A percentile compares a stretch with the other conserved stretches of the same genome.
phyloP scores from a whole-genome alignment of 2,329 filamentous ascomycete genomes.

The Penicillium sclerotiorum region DNA sequence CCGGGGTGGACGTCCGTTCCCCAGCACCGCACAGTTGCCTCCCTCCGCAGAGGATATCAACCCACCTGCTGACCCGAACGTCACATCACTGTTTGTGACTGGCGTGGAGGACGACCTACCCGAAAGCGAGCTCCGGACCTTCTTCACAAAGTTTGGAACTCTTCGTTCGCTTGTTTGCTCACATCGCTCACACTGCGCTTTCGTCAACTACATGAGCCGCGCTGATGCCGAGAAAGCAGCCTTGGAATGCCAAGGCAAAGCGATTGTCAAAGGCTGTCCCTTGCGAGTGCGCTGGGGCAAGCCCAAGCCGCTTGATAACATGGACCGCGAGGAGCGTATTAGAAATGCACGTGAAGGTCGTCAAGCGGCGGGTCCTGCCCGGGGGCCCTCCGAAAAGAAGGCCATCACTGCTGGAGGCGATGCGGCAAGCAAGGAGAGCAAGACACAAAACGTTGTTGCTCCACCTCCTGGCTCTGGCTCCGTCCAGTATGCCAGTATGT shows the following conservation, averaged over 20 bases:
- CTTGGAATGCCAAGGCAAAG: slow-evolving; percentile 79
- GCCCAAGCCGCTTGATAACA: slow-evolving; percentile 86
- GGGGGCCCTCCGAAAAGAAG: slow-evolving; percentile 40
- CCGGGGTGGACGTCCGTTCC: slow-evolving; percentile 62
- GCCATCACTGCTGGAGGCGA: slow-evolving; percentile 44
- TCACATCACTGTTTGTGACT: slow-evolving; percentile 92
- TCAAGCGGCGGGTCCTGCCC: slow-evolving; percentile 54
- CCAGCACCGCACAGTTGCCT: slow-evolving; percentile 71
- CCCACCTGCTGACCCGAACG: slow-evolving; percentile 79
- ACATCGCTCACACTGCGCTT: slow-evolving; percentile 95
- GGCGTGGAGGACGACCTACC: slow-evolving; percentile 95
- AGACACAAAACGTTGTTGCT: slow-evolving; percentile 53
- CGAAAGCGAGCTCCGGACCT: slow-evolving; percentile 85
- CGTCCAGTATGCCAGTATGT: slow-evolving; percentile 80
- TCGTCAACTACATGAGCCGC: slow-evolving; percentile 88
- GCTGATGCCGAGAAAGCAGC: slow-evolving; percentile 85
- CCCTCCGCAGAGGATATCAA: slow-evolving; percentile 82
- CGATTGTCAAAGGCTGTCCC: slow-evolving; percentile 88
- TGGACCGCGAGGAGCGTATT: slow-evolving; percentile 82
- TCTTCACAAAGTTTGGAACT: slow-evolving; percentile 86
- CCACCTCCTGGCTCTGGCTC: slow-evolving; percentile 79
- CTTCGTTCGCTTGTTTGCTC: slow-evolving; percentile 93
- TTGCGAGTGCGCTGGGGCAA: slow-evolving; percentile 89
- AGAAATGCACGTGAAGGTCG: slow-evolving; percentile 80
- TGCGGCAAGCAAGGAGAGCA: slow-evolving; percentile 42